Conservation (phyloP, 2,329 filamentous ascomycete genomes). For the Colletotrichum zoysiae region DNA sequence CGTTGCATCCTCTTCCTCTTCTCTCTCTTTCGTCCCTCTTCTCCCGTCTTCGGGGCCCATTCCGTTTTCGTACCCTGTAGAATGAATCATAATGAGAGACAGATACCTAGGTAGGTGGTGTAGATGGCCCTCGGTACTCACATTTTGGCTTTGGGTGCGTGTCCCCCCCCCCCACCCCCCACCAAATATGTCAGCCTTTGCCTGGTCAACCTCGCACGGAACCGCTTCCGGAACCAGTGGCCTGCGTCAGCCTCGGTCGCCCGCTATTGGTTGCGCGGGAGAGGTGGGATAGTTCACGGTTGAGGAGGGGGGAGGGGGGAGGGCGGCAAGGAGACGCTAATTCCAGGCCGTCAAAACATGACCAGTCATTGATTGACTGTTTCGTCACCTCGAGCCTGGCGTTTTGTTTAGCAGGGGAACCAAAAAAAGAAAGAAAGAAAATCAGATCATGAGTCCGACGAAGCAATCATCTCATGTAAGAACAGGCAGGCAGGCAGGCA, state of each 20-base stretch:
- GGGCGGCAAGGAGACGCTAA: neutral
- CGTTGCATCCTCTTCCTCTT: neutral
- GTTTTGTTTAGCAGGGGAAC: slow-evolving; percentile 10
- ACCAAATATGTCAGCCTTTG: neutral
- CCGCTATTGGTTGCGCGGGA: neutral
- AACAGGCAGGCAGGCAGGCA: neutral
- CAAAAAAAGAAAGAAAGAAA: neutral
- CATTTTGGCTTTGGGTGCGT: neutral
- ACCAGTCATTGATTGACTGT: slow-evolving; percentile 28
- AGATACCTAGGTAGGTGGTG: no score
- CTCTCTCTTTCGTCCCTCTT: neutral
- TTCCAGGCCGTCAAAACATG: neutral
- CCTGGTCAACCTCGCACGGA: neutral
- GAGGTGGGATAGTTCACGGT: neutral
- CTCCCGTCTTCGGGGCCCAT: neutral
- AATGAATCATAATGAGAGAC: neutral
- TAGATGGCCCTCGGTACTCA: neutral
- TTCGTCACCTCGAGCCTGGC: slow-evolving; percentile 29
- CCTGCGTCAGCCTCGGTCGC: neutral
- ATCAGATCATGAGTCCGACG: slow-evolving; percentile 19
- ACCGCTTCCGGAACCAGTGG: neutral
- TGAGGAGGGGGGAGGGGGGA: no score
- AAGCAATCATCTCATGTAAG: slow-evolving; percentile 15
- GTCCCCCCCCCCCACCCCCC: no score
- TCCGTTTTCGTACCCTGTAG: neutral